Percentiles rank a stretch among this genome's conserved stretches.
These are phyloP conservation scores for Sporothrix curviconia DNA, from an alignment of 2,329 filamentous ascomycete species.

Conservation along the genomic window DNA sequence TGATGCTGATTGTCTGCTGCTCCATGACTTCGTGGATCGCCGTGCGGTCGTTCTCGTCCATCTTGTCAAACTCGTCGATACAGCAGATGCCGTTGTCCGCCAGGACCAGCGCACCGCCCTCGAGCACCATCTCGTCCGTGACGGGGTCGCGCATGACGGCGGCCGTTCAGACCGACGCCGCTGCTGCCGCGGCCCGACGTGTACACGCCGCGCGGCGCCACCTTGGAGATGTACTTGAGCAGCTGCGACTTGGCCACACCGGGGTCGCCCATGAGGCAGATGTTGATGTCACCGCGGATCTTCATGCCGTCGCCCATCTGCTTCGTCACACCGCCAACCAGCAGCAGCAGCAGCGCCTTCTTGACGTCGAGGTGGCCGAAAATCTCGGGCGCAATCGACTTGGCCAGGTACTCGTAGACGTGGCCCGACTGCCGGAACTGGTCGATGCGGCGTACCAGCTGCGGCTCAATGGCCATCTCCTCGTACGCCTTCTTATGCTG, in stretches of 20 bases:
- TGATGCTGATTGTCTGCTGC: constrained; percentile 79
- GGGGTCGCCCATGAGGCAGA: constrained; percentile 98
- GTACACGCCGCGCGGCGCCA: constrained; percentile 85
- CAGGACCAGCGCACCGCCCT: constrained; percentile 71
- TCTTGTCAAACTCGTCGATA: constrained; percentile 85
- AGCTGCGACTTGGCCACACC: constrained; percentile 99
- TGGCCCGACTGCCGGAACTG: constrained; percentile 79
- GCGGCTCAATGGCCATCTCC: constrained; percentile 76
- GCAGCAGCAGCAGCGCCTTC: constrained; percentile 88
- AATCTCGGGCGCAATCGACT: constrained; percentile 96
- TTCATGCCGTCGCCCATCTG: constrained; percentile 97
- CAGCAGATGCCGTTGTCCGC: constrained; percentile 81
- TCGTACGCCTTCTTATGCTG: constrained; percentile 99
- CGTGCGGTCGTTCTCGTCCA: constrained; percentile 76
- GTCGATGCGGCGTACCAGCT: constrained; percentile 75
- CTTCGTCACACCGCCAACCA: constrained; percentile 94
- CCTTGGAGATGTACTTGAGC: constrained; percentile 97
- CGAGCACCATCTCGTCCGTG: constrained; percentile 77
- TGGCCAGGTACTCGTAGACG: constrained; percentile 90
- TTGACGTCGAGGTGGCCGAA: constrained; percentile 96
- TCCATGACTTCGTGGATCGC: constrained; percentile 87
- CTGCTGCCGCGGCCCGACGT: constrained; percentile 75
- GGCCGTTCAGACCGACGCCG: constrained; percentile 73
- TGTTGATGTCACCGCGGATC: constrained; percentile 97
- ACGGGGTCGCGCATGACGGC: constrained; percentile 80